These are phyloP conservation scores for Starmera caribaea DNA, from an alignment of 805 yeast species.

Conservation along the genomic window DNA sequence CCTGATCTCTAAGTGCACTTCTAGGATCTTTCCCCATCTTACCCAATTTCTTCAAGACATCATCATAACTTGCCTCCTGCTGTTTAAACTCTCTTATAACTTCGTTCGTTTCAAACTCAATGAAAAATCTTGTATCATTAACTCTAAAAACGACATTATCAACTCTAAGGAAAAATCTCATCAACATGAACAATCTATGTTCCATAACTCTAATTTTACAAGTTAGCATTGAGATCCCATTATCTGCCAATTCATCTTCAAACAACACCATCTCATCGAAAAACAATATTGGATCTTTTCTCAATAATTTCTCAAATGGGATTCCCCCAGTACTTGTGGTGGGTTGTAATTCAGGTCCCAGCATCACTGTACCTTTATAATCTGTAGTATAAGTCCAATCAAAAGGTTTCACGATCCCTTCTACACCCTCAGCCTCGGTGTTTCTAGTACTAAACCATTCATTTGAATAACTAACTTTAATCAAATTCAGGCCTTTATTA, in stretches of 20 bases:
- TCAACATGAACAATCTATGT: constrained; percentile 59
- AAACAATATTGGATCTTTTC: constrained; percentile 78
- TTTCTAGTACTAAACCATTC: constrained; percentile 53
- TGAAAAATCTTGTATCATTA: constrained; percentile 73
- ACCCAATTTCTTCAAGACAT: constrained; percentile 31
- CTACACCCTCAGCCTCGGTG: constrained; percentile 31
- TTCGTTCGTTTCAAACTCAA: constrained; percentile 58
- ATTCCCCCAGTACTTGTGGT: constrained; percentile 21
- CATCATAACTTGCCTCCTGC: constrained; percentile 48
- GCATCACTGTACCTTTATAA: constrained; percentile 52
- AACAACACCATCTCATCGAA: constrained; percentile 82
- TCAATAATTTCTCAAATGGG: constrained; percentile 61
- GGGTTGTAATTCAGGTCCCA: constrained; percentile 5
- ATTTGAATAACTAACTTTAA: constrained; percentile 77
- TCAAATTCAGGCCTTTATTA: constrained; percentile 38
- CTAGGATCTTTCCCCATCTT: constrained; percentile 57
- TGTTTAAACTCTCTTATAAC: constrained; percentile 72
- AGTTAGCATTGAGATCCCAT: constrained; percentile 74
- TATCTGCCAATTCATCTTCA: constrained; percentile 96
- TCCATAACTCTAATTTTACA: constrained; percentile 87
- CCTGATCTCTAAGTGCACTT: constrained; percentile 64
- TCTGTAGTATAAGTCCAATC: constrained; percentile 94
- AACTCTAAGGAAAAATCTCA: constrained; percentile 76
- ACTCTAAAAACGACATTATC: constrained; percentile 83
- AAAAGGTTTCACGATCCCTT: constrained; percentile 66